Conservation (phyloP, 2,329 filamentous ascomycete species). For the Saccharata proteae region DNA sequence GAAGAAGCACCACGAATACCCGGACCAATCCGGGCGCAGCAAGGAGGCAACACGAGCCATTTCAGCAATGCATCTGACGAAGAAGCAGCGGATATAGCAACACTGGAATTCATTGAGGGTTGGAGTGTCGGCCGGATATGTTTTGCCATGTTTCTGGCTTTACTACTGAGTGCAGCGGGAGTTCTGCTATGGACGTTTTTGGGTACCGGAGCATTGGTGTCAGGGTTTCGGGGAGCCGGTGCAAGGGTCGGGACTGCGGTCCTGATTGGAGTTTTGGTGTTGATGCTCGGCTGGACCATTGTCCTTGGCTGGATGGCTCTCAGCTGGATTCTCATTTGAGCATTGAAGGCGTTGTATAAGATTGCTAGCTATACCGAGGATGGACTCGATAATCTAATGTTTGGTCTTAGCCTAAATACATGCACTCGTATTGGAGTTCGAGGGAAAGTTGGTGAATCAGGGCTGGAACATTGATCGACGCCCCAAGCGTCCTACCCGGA, state of each 20-base stretch:
- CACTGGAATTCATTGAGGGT: slow-evolving; percentile 23
- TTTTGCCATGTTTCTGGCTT: slow-evolving; percentile 15
- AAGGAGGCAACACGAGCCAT: background rate
- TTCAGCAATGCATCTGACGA: background rate
- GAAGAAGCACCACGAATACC: background rate
- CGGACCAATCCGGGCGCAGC: background rate
- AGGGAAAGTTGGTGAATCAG: too few relatives aligned
- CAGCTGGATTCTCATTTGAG: slow-evolving; percentile 25
- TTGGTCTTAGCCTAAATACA: too few relatives aligned
- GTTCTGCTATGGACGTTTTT: slow-evolving; percentile 25
- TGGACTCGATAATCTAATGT: too few relatives aligned
- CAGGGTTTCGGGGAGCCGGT: slow-evolving; percentile 15
- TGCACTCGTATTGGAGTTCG: too few relatives aligned
- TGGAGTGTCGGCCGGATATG: slow-evolving; percentile 21
- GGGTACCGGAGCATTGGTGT: slow-evolving; percentile 13
- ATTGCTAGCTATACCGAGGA: too few relatives aligned
- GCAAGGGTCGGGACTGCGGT: slow-evolving; percentile 22
- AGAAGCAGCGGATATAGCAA: slow-evolving; percentile 10
- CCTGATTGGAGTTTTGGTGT: slow-evolving; percentile 21
- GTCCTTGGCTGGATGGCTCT: slow-evolving; percentile 24
- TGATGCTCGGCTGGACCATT: slow-evolving; percentile 21
- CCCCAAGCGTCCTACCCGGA: too few relatives aligned
- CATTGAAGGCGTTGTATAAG: too few relatives aligned
- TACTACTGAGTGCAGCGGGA: slow-evolving; percentile 17
- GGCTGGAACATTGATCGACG: too few relatives aligned